These are phyloP conservation scores for Piper betle DNA, from an alignment of 164 flowering plant species.

Conservation along the genomic window DNA sequence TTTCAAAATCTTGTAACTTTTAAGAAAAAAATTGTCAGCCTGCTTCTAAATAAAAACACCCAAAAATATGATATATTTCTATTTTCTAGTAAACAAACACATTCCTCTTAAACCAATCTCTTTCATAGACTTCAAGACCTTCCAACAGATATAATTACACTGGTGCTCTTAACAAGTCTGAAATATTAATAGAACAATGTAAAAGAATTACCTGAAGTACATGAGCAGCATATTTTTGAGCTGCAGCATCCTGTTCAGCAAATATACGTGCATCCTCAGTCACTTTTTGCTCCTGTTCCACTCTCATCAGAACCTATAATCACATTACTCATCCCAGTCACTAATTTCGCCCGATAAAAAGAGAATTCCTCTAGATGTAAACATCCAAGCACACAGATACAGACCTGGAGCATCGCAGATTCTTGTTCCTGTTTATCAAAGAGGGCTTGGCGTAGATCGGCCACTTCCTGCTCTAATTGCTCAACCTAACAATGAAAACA, in stretches of 20 bases:
- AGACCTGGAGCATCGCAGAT: constrained; percentile 84
- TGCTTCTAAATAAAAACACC: too few species aligned
- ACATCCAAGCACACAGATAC: not conserved
- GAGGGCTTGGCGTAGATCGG: constrained; percentile 56
- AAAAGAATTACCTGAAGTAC: constrained; percentile 66
- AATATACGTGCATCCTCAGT: constrained; percentile 93
- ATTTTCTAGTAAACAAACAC: too few species aligned
- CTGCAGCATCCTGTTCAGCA: constrained; percentile 94
- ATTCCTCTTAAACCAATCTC: not conserved
- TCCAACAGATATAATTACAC: not conserved
- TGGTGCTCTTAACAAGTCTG: not conserved
- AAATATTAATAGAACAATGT: too few species aligned
- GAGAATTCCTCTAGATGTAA: too few species aligned
- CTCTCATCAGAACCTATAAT: constrained; percentile 76
- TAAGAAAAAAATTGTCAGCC: too few species aligned
- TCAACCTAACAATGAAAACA: constrained; percentile 43
- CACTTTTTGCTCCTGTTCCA: constrained; percentile 88
- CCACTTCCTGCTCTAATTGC: constrained; percentile 65
- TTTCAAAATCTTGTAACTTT: too few species aligned
- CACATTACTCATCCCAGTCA: not conserved
- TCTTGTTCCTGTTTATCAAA: constrained; percentile 94
- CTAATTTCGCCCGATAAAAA: not conserved
- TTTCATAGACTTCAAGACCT: not conserved
- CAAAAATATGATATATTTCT: too few species aligned
- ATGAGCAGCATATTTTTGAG: constrained; percentile 78